Base-by-base conservation (phyloP, 306 rosid genomes). In the Inga laurina region DNA sequence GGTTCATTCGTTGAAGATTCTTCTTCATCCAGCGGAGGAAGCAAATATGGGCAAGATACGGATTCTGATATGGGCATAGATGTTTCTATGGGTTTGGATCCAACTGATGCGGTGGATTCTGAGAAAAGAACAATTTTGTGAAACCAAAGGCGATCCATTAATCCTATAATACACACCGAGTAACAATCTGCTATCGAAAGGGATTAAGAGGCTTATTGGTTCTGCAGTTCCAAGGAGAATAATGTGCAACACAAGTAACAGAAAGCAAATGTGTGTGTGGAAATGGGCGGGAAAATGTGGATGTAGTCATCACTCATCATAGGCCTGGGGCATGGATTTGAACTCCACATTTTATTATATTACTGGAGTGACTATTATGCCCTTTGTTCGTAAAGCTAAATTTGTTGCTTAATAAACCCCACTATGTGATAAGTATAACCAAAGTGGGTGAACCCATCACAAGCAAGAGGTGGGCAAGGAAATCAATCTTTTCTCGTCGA, bases 81-180 rank as follows among this genome's bases (percentile, higher is more conserved):
- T 2, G 84, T 76, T 81, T 84, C 67, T 7, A 78, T 45, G 35
- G 72, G 79, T 52, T 81, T 73, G 32, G 80, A 83, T 73, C 30
- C 49, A 70, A 76, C 34, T 73, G 81, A 27, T 32, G 82, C 34
- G 16, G 81, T 7, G 69, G 95, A 93, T 74, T 86, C 70, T 14
- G 95, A 75, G 84, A 84, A 87, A 71, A 91, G 90, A 89, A 93
- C 80, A 61, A 85, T 61, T 80, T 92, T 93, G 78, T 88, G 90
- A 86, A 89, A 93, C 98, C 98, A 95, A 41, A 93, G 97, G 32
- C 79, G 77, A 77, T 95, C 94, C 93, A 93, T 93, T 84, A 87
- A 86, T 45, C 74, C 92, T 61, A 91, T n/a, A 71, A 89, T 85
- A 74, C 86, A 84, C 27, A 61, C 43, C 62, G 64, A 39, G 62